Base-by-base conservation (phyloP, 2,329 filamentous ascomycete species). In the Lachnellula occidentalis region DNA sequence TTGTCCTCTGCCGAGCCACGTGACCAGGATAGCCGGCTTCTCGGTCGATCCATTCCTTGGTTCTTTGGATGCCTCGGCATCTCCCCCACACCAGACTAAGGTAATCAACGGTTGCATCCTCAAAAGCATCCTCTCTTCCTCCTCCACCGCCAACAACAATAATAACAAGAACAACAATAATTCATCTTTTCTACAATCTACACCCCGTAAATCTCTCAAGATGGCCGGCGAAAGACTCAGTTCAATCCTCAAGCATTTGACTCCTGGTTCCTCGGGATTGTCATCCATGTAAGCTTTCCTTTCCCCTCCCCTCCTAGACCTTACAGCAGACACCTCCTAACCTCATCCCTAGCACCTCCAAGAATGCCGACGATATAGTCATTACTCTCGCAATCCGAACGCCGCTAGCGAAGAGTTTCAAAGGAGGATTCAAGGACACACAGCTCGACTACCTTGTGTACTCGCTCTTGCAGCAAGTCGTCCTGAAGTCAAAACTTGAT, bases 361-460 rank as follows among this genome's bases (percentile, higher is more conserved):
- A 97, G 78, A 95, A 95, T 73, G 83, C 92, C 64, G 92, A 97
- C 71, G 94, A 99, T 77, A 81, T 99, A 52, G 94, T 99, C 70
- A 96, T 97, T 69, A 99, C 94, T 7, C 83, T 95, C 55, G 92
- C 92, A 27, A 78, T 92, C 66, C 88, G 94, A 54, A 96, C 92
- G 27, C 91, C 94, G 0, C 80, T 99, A 59, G 80, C 87, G 69
- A 97, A 96, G 77, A 91, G 82, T 50, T 80, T 80, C 71, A 96
- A 96, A 80, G 92, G 94, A 62, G 90, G 91, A 42, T 88, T 99
- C 78, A 97, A 96, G 78, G 92, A 99, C 72, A 95, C 91, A 5
- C 81, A 81, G 41, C 82, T 97, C 59, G 94, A 99, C 72, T 92
- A 86, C 73, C 78, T 99, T 54, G 72, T 95, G 58, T 90, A 91